Base-by-base conservation (phyloP, 371 early-diverging fungal species). In the Mucor racemosus region DNA sequence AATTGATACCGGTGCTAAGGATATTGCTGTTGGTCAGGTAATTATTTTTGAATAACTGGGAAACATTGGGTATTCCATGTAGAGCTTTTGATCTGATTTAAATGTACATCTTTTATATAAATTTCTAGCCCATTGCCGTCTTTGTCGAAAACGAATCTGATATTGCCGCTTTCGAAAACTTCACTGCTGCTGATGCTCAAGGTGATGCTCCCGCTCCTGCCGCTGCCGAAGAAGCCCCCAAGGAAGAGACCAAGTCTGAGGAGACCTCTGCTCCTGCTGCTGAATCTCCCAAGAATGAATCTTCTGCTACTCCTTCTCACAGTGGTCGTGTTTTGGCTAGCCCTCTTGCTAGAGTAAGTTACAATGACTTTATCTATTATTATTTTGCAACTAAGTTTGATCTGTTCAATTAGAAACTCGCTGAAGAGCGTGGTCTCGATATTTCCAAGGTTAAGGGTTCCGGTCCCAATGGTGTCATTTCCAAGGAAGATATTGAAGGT, bases 131-230 rank as follows among this genome's bases (percentile, higher is more conserved):
- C 34, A 91, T 99, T 58, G 95, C 93, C 69, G 83, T 99, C 63
- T 77, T 99, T 72, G 97, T 93, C 48, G 97, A 98, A 78, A 88
- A 93, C 74, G 87, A 92, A 76, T 91, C 86, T 53, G 96, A 95
- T 72, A 83, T 97, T 60, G 92, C 86, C 40, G 90, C 91, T 53
- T 97, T 98, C 76, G 91, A 90, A 58, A 86, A 92, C 74, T 97
- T 88, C 76, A 82, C 88, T 44, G 75, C 76, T 26, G 62, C 35
- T 11, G 62, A 62, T 54, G n/a, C 7, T n/a, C 86, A 75, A 46
- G 83, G 73, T 57, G 69, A 35, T 64, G 72, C 79, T 39, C 58
- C 84, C 42, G 56, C 76, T 34, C 69, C 87, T 60, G 70, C 88
- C 35, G 74, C 81, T 53, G 58, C 75, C 35, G 72, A 60, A 59